These are phyloP conservation scores for Euphorbia corollata DNA, from an alignment of 441 rosid genomes.

Conservation along the genomic window DNA sequence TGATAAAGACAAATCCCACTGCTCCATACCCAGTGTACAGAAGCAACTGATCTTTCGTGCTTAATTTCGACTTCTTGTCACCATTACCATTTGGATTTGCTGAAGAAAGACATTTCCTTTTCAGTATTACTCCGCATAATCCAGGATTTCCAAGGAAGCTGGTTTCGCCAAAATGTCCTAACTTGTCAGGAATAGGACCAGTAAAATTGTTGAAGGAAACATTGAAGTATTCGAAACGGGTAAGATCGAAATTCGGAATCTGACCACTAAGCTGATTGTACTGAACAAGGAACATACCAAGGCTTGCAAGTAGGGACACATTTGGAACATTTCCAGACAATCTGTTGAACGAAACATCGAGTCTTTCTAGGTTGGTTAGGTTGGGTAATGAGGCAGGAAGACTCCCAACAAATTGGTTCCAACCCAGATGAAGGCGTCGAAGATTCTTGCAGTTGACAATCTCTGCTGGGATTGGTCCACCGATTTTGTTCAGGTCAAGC, in stretches of 20 bases:
- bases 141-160: slow-evolving; percentile 37
- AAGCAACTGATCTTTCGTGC: slow-evolving; percentile 26
- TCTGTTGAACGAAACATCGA: slow-evolving; percentile 41
- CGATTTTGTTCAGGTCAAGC: slow-evolving; percentile 30
- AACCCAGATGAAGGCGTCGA: slow-evolving; percentile 27
- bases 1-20: slow-evolving; percentile 25
- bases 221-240: slow-evolving; percentile 37
- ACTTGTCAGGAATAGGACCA: slow-evolving; percentile 34
- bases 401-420: slow-evolving; percentile 34
- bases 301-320: slow-evolving; percentile 32
- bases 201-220: slow-evolving; percentile 43
- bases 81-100: neutral
- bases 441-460: slow-evolving; percentile 40
- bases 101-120: slow-evolving; percentile 22
- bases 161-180: slow-evolving; percentile 18
- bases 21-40: slow-evolving; percentile 40
- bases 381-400: slow-evolving; percentile 36
- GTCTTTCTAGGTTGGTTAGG: slow-evolving; percentile 34
- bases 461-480: slow-evolving; percentile 30
- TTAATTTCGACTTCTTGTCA: slow-evolving; percentile 12
- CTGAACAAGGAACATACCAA: slow-evolving; percentile 35
- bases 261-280: slow-evolving; percentile 39
- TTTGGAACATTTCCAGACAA: slow-evolving; percentile 39
- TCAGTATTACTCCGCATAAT: slow-evolving; percentile 35
- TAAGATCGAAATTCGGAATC: slow-evolving; percentile 37